Evolutionary conservation across 2,329 filamentous ascomycete species (phyloP), one percentile per base, ranked within the genome.

Genomic region (Diaporthe citriasiana): DNA sequence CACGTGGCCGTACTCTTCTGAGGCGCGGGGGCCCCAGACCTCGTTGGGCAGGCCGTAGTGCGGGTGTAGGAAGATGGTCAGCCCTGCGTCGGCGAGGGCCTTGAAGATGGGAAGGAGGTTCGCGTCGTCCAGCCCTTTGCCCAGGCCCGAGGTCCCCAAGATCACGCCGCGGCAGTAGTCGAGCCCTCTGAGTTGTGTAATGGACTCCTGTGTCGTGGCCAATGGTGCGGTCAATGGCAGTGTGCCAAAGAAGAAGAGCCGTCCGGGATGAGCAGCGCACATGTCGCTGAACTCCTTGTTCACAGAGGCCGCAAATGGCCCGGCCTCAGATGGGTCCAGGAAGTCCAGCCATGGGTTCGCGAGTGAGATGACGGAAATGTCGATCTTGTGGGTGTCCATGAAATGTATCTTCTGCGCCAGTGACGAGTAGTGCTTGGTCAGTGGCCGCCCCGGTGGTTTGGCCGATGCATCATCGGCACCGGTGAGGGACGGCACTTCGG

Each of bases 321-420:
- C 89, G 0, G 94, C 93, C 77, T 92, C 89, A 5, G 85, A 81
- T 0, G 90, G 80, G 13, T 86, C 81, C 0, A 98, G 84, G 80
- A 97, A 98, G 83, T 98, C 95, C 2, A 98, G 89, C 95, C 95
- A 98, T 0, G 95, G 95, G 80, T 98, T 98, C 19, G 95, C 95
- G 30, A 98, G 90, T 0, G 94, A 97, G 76, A 98, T 91, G 68
- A 98, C 93, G 1, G 94, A 97, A 76, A 93, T 91, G 82, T 93
- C 89, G 81, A 98, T 98, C 70, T 86, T 86, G 84, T 98, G 95
- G 22, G 88, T 89, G 81, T 95, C 89, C 95, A 98, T 98, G 84
- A 98, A 98, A 65, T 90, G 88, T 19, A 98, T 87, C 80, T 98
- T 98, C 78, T 94, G 88, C 22, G 87, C 84, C 73, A 97, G 92